Base-by-base conservation (phyloP, 441 rosid species). In the Erodium trifolium region DNA sequence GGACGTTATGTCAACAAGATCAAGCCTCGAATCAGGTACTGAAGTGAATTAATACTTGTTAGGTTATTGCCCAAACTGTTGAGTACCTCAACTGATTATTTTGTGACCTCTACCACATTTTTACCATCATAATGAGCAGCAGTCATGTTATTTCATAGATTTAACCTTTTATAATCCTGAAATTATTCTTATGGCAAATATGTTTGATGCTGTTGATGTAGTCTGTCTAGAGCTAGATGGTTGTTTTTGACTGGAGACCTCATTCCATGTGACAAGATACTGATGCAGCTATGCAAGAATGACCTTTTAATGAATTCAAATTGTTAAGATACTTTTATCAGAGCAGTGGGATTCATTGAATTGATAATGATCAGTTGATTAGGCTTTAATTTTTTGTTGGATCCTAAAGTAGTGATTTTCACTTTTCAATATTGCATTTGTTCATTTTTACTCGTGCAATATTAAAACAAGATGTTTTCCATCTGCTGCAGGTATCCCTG, bases 401-500 rank as follows among this genome's bases (percentile, higher is more conserved):
- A 23, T 23, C 63, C 7, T 9, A 59, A 59, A 59, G 63, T 10
- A 49, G 63, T 59, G 4, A 3, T 59, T 4, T 18, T 59, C 29
- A 7, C 12, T 19, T 11, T 60, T 2, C 35, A 60, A 3, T 69
- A 5, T 49, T 71, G 45, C 35, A 59, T 23, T 71, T 34, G 45
- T 41, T 41, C 27, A 49, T 23, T 3, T 65, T 2, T 45, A n/a
- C 4, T 31, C 39, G n/a, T 73, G 43, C 16, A 17, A 43, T 73
- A 59, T 49, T 43, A 43, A 39, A 19, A 9, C 1, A 0, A 39
- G 18, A 18, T 47, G 12, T 66, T 55, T 60, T 51, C 39, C 66
- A 68, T 75, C 27, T 67, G 68, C 63, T 79, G 75, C 89, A 95
- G 99, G 98, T 95, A 16, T 95, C 99, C 19, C 81, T 95, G 80